A percentile compares a stretch with the other conserved stretches of the same genome.
These are phyloP conservation scores for Cymodocea nodosa DNA, from an alignment of 116 monocot species.

Conservation along the genomic window DNA sequence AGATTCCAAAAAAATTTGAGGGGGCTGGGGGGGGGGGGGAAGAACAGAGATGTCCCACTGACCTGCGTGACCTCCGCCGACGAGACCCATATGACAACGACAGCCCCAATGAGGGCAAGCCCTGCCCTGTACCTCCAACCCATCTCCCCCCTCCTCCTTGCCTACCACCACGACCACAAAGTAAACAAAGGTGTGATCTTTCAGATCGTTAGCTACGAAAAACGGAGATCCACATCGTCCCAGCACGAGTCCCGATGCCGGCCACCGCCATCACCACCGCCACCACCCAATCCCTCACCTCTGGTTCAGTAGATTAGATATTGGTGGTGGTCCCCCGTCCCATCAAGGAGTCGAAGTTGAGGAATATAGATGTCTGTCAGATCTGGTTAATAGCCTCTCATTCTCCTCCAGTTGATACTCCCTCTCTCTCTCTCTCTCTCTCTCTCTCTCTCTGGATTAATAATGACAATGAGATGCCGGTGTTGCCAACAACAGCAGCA, in stretches of 20 bases:
- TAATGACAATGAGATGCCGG: too few species aligned
- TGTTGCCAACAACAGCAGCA: too few species aligned
- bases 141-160: conserved; percentile 17
- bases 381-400: too few species aligned
- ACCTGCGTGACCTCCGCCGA: conserved; percentile 99
- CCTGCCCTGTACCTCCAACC: conserved; percentile 76
- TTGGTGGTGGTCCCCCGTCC: too few species aligned
- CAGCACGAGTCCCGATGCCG: conserved; percentile 1
- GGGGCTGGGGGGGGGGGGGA: too few species aligned
- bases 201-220: conserved; percentile 5
- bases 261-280: conserved; percentile 2
- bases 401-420: neutral
- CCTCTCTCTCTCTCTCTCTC: too few species aligned
- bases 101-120: conserved; percentile 64
- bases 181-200: neutral
- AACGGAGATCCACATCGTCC: neutral
- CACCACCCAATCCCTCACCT: conserved; percentile 4
- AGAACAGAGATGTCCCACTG: neutral
- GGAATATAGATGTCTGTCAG: too few species aligned
- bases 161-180: neutral
- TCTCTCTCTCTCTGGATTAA: too few species aligned
- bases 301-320: too few species aligned
- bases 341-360: too few species aligned
- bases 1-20: too few species aligned
- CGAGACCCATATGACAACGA: conserved; percentile 89